Evolutionary conservation across 306 rosid genomes (phyloP).

Genomic region (Cercis canadensis): DNA sequence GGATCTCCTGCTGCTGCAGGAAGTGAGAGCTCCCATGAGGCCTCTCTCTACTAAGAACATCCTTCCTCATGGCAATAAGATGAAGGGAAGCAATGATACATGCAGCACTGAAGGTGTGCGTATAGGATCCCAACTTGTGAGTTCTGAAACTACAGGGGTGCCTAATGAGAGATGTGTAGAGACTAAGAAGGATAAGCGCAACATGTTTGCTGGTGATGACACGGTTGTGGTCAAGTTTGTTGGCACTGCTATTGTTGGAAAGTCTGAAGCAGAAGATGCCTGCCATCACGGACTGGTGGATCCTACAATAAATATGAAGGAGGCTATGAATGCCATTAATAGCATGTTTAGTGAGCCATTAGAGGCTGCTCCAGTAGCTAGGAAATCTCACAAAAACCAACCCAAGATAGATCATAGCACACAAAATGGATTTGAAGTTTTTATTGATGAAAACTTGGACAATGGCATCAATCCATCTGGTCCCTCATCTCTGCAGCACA

Average conservation of each 20-base stretch:
- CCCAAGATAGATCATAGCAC: slow-evolving; percentile 33
- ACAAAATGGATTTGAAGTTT: slow-evolving; percentile 57
- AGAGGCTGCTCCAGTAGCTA: slow-evolving; percentile 53
- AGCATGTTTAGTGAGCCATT: slow-evolving; percentile 87
- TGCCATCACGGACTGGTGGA: slow-evolving; percentile 92
- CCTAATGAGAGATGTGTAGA: slow-evolving; percentile 37
- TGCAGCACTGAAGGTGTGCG: slow-evolving; percentile 30
- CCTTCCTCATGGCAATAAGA: slow-evolving; percentile 36
- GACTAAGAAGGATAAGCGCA: slow-evolving; percentile 41
- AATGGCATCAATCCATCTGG: slow-evolving; percentile 44
- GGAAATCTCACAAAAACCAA: slow-evolving; percentile 51
- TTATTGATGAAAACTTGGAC: slow-evolving; percentile 62
- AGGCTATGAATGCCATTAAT: slow-evolving; percentile 86
- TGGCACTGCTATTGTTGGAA: slow-evolving; percentile 77
- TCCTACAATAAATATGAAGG: slow-evolving; percentile 95
- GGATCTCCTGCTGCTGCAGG: slow-evolving; percentile 49
- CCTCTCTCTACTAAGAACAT: slow-evolving; percentile 41
- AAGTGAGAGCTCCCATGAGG: slow-evolving; percentile 49
- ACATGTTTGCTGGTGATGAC: slow-evolving; percentile 60
- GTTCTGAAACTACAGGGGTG: slow-evolving; percentile 32
- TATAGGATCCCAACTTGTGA: slow-evolving; percentile 34
- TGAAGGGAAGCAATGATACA: slow-evolving; percentile 43
- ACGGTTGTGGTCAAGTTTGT: slow-evolving; percentile 76
- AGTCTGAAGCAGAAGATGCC: slow-evolving; percentile 84
- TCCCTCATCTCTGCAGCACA: slow-evolving; percentile 45